Conservation (phyloP, 192 early-diverging fungal genomes). For the Jimgerdemannia lactiflua region DNA sequence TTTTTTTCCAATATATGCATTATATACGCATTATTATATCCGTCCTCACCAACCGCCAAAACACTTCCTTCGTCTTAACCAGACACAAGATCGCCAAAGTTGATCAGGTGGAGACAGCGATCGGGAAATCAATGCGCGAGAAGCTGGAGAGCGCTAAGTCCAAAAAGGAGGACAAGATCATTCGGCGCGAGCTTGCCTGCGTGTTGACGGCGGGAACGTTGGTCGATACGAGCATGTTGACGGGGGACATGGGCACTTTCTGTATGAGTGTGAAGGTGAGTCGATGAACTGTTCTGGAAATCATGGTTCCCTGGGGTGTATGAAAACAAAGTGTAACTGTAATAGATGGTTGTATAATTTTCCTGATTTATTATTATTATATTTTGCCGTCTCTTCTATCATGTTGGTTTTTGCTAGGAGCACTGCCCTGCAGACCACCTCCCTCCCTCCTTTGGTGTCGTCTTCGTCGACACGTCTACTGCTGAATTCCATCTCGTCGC, state of each 20-base stretch:
- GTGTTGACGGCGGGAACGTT: conserved; percentile 91
- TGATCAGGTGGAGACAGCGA: conserved; percentile 94
- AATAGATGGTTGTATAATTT: no score
- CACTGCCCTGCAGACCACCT: conserved; percentile 24
- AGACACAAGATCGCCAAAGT: conserved; percentile 89
- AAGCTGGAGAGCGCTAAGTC: conserved; percentile 27
- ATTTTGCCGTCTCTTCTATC: background rate
- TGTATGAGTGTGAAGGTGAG: conserved; percentile 92
- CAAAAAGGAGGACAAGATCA: conserved; percentile 66
- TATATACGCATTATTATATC: no score
- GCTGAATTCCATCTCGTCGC: conserved; percentile 84
- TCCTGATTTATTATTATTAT: background rate
- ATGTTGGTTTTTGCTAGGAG: conserved; percentile 23
- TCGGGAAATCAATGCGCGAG: conserved; percentile 93
- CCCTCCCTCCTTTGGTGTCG: conserved; percentile 72
- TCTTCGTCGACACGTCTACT: conserved; percentile 95
- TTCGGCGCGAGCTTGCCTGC: conserved; percentile 79
- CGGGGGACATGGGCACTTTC: conserved; percentile 89
- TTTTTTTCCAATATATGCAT: background rate
- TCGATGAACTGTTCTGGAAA: background rate
- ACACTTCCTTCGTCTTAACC: background rate
- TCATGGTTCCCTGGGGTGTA: background rate
- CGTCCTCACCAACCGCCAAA: no score
- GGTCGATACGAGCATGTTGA: conserved; percentile 83
- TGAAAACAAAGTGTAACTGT: background rate